Conservation (phyloP, 108 stramenopile species). For the Poteriospumella lacustris region DNA sequence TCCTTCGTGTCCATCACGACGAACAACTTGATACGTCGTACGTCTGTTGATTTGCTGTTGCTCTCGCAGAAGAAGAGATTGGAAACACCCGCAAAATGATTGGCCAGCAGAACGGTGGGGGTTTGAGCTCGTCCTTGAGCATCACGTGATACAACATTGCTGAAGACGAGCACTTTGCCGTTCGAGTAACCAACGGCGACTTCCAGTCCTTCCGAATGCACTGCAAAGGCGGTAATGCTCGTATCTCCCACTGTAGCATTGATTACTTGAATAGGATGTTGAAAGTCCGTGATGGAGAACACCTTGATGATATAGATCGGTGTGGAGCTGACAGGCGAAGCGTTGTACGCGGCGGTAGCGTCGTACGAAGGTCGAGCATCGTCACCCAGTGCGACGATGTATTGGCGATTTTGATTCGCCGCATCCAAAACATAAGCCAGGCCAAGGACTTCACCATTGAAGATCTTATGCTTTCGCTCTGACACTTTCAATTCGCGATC, state of each 20-base stretch:
- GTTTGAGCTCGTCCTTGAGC: background rate
- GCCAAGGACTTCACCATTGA: background rate
- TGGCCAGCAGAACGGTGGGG: background rate
- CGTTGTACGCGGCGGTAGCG: background rate
- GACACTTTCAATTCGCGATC: slow-evolving; percentile 11
- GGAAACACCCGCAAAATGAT: background rate
- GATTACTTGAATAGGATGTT: background rate
- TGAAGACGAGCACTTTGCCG: background rate
- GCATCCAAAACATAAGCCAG: slow-evolving; percentile 25
- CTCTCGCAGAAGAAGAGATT: background rate
- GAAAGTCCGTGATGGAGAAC: background rate
- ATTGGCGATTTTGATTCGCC: background rate
- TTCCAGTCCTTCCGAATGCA: background rate
- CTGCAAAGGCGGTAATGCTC: slow-evolving; percentile 9
- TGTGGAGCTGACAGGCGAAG: too few relatives aligned
- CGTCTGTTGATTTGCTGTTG: background rate
- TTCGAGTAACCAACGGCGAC: slow-evolving; percentile 16
- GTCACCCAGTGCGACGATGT: background rate
- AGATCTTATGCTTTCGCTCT: background rate
- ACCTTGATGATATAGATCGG: slow-evolving; percentile 11
- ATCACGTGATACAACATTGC: background rate
- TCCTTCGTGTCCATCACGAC: background rate
- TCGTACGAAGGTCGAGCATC: background rate
- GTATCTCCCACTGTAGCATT: background rate
- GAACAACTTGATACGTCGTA: background rate